Conservation (phyloP, 2,329 filamentous ascomycete genomes). For the Thelonectria rubi region DNA sequence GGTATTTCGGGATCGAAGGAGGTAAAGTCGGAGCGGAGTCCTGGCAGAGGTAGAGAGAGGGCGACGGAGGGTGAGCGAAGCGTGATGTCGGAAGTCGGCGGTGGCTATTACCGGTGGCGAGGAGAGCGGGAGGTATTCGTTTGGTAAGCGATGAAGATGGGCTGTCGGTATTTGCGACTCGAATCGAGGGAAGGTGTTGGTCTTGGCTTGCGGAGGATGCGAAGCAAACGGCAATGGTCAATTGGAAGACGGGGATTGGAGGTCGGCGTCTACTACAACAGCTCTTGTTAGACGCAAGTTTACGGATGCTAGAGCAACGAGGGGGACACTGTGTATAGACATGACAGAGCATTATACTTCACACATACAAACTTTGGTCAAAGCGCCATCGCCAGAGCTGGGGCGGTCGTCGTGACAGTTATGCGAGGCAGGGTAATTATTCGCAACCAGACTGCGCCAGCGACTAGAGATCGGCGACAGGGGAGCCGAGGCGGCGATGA, state of each 20-base stretch:
- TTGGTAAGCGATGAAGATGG: background rate
- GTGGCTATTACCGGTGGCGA: background rate
- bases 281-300: background rate
- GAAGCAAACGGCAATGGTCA: constrained; percentile 4
- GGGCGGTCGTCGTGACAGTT: background rate
- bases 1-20: constrained; percentile 3
- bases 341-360: background rate
- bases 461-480: constrained; percentile 1
- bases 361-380: background rate
- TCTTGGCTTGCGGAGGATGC: constrained; percentile 3
- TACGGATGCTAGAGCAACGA: background rate
- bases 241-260: constrained; percentile 12
- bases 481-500: constrained; percentile 6
- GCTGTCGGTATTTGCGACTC: background rate
- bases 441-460: background rate
- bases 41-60: background rate
- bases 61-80: background rate
- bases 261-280: background rate
- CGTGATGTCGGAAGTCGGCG: background rate
- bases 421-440: background rate
- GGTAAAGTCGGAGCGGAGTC: background rate
- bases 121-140: background rate
- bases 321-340: background rate
- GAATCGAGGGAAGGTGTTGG: background rate
- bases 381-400: background rate